Base-by-base conservation (phyloP, 2,329 filamentous ascomycete genomes). In the Cladosporium austrohemisphaericum region DNA sequence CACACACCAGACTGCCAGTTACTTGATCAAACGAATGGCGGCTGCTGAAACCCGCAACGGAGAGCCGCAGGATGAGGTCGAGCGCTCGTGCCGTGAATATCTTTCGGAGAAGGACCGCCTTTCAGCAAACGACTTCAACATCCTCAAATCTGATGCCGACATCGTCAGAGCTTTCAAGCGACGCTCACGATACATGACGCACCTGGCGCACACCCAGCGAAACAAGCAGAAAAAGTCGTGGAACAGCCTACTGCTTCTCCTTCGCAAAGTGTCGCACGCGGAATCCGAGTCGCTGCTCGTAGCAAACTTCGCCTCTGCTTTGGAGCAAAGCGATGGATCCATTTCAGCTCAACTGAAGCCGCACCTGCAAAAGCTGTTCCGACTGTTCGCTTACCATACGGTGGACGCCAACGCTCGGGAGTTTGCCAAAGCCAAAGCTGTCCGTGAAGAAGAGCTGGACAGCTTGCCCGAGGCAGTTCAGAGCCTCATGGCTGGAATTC, bases 21-120 rank as follows among this genome's bases (percentile, higher is more conserved):
- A 73, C 51, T 58, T 79, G 19, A 75, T 79, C 60, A 78, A 79
- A 58, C 74, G 75, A 35, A 77, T 77, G 71, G 60, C 67, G 22
- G 58, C 65, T 22, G 69, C 69, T 3, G 66, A 69, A 4, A 59
- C 65, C 6, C 59, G 63, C 10, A 65, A 67, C n/a, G 60, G 58
- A 22, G 48, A 63, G 10, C 56, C 68, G 1, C 61, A 63, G 37
- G 69, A 72, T 41, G 62, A 67, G 4, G 66, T 71, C 11, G 70
- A 74, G 49, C 61, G 63, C 38, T 60, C 71, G 1, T 73, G 73
- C 54, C 65, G 68, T 41, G 56, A 60, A 25, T 73, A 69, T 53
- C 65, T 73, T n/a, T 51, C 64, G 14, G 55, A 64, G 26, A 63
- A 64, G 26, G 57, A 55, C 29, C 52, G 60, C 10, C 58, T 58